Base-by-base conservation (phyloP, 371 early-diverging fungal species). In the Lichtheimia hyalospora region DNA sequence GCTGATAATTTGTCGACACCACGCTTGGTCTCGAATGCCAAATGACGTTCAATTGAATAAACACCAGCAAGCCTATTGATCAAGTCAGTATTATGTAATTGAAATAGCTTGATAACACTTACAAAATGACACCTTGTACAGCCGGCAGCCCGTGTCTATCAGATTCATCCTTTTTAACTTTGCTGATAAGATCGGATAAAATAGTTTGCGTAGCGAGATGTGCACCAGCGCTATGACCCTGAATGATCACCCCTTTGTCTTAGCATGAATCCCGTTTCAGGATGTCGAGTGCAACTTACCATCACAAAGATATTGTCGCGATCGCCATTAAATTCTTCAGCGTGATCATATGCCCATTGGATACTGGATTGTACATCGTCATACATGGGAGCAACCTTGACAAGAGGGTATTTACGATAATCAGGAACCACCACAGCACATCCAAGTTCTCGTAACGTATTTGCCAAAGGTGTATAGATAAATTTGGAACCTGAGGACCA, bases 391-490 rank as follows among this genome's bases (percentile, higher is more conserved):
- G 67, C 79, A 16, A 83, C 62, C 25, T 69, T 78, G 18, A 82
- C 91, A 44, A 71, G 46, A 4, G 92, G 91, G 58, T 78, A 89
- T 63, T 88, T 79, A 6, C 84, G 74, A 67, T 91, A 91, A 58
- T 90, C 84, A 16, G 91, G 90, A n/a, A 91, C 75, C 18, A 91
- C 79, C 0, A 89, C 89, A 13, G 86, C 74, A 61, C 89, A 89
- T 3, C 91, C 91, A 61, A 82, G 69, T 24, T 79, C 74, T 40
- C 83, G 77, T 16, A 92, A 61, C 0, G 84, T 86, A 40, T 84
- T 75, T 5, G 89, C 91, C 23, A 91, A 63, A 12, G 89, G 77
- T 1, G 77, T 74, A 58, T 92, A 92, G 39, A 83, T 55, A 27
- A 69, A 57, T 51, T 85, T 88, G 16, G 74, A 70, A 15, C 89